phyloP scores from a whole-genome alignment of 2,329 filamentous ascomycete genomes.

The Calonectria pteridis region DNA sequence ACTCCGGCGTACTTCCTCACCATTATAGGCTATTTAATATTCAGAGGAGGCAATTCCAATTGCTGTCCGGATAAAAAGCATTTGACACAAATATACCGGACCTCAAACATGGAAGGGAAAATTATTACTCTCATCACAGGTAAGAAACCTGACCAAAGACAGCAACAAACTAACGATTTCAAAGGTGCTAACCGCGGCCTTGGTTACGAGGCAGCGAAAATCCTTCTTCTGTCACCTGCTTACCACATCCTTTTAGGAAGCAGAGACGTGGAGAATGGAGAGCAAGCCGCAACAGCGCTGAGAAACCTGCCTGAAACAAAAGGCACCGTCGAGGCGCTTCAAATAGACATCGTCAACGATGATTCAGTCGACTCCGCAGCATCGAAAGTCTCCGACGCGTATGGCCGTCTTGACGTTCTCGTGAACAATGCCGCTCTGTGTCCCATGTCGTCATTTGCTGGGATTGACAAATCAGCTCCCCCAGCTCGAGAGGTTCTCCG shows the following conservation, averaged over 20 bases:
- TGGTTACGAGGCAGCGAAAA: constrained; percentile 12
- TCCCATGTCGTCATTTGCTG: constrained; percentile 17
- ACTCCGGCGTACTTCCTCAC: not conserved
- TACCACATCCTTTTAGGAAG: constrained; percentile 19
- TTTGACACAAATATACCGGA: not conserved
- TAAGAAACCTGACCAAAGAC: not conserved
- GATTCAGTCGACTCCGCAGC: constrained; percentile 13
- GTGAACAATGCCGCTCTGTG: constrained; percentile 22
- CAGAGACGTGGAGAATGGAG: constrained; percentile 2
- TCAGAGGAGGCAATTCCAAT: not conserved
- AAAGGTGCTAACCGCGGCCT: constrained; percentile 18
- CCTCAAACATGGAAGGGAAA: constrained; percentile 2
- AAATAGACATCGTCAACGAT: constrained; percentile 5
- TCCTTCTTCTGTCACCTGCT: not conserved
- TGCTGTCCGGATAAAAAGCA: not conserved
- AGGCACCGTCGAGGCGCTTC: constrained; percentile 11
- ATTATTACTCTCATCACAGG: constrained; percentile 14
- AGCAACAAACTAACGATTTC: not conserved
- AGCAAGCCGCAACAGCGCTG: constrained; percentile 1
- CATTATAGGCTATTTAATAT: not conserved
- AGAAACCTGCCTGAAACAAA: constrained; percentile 9
- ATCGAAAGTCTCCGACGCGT: not conserved
- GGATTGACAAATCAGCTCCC: not conserved
- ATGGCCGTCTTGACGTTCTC: constrained; percentile 14
- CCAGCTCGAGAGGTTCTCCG: not conserved